Conservation (phyloP, 2,329 filamentous ascomycete species). For the Huntiella bhutanensis region DNA sequence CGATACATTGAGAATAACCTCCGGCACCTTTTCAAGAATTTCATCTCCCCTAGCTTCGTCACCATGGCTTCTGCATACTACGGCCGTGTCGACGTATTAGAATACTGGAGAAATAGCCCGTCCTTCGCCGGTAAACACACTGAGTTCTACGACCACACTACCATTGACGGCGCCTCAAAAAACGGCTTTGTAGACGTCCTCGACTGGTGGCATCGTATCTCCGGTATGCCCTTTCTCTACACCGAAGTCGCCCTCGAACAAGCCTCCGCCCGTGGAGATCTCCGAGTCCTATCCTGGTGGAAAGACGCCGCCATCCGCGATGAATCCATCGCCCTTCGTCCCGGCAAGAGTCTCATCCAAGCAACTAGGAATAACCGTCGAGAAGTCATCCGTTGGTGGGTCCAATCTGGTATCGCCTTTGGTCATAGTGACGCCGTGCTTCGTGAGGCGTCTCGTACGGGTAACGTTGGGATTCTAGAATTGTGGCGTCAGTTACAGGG, state of each 20-base stretch:
- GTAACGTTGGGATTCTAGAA: slow-evolving; percentile 66
- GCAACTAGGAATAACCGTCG: slow-evolving; percentile 69
- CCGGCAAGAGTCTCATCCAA: slow-evolving; percentile 66
- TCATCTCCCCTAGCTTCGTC: slow-evolving; percentile 67
- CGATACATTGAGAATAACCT: slow-evolving; percentile 44
- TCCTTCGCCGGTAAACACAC: slow-evolving; percentile 64
- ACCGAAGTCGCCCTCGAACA: slow-evolving; percentile 77
- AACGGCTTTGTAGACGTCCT: slow-evolving; percentile 71
- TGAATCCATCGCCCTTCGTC: slow-evolving; percentile 45
- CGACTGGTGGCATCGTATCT: slow-evolving; percentile 77
- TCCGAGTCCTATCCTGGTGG: slow-evolving; percentile 91
- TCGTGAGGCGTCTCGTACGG: slow-evolving; percentile 68
- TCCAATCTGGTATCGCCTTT: slow-evolving; percentile 58
- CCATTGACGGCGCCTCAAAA: slow-evolving; percentile 70
- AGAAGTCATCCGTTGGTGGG: slow-evolving; percentile 73
- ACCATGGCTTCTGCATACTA: slow-evolving; percentile 80
- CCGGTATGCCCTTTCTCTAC: slow-evolving; percentile 60
- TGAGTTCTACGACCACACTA: slow-evolving; percentile 53
- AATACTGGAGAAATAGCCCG: slow-evolving; percentile 76
- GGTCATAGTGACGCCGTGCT: slow-evolving; percentile 66
- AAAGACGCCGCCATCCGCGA: slow-evolving; percentile 46
- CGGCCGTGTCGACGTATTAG: slow-evolving; percentile 63
- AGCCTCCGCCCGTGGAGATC: slow-evolving; percentile 64
- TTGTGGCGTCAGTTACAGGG: slow-evolving; percentile 60
- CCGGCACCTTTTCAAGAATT: slow-evolving; percentile 60